Base-by-base conservation (phyloP, 352 stramenopile genomes). In the Globisporangium sylvaticum region DNA sequence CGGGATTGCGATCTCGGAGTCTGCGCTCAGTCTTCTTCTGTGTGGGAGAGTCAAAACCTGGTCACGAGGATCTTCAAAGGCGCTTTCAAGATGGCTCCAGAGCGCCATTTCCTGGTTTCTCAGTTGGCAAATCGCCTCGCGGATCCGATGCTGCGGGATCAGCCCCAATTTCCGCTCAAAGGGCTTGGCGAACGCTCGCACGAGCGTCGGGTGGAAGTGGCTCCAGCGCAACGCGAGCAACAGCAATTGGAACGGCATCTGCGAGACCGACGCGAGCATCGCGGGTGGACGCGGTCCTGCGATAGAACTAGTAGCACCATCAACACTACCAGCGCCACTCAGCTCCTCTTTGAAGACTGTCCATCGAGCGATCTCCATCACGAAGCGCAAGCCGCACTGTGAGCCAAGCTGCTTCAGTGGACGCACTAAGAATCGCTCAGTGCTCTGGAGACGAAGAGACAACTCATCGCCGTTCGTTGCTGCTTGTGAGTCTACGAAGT, bases 221-320 rank as follows among this genome's bases (percentile, higher is more conserved):
- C 80, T 89, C 84, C 85, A 92, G 6, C 84, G 80, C 22, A 95
- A 56, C 5, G 90, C 57, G 20, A 93, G 76, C 29, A 89, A 27
- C 34, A 91, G 31, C 1, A 92, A 52, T 54, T 95, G 87, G 68
- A 95, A 92, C 25, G 87, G 81, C 18, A 92, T 58, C 29, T 83
- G 79, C 31, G 68, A 70, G 29, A 70, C 73, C 1, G 71, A 77
- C 20, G 71, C 62, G 56, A 85, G 77, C 62, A 89, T 77, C 5
- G 67, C 62, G 0, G 62, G 62, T 42, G 59, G 58, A 2, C 7
- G 25, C 4, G 5, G 44, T 15, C 2, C 3, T 12, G 12, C 3
- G 18, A 7, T 22, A 15, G 9, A 22, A n/a, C 24, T 18, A 22
- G 4, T 39, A 22, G 4, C 12, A 44, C 25, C 7, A 15, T 37